Base-by-base conservation (phyloP, 1,284 basidiomycete species). In the Malassezia restricta region DNA sequence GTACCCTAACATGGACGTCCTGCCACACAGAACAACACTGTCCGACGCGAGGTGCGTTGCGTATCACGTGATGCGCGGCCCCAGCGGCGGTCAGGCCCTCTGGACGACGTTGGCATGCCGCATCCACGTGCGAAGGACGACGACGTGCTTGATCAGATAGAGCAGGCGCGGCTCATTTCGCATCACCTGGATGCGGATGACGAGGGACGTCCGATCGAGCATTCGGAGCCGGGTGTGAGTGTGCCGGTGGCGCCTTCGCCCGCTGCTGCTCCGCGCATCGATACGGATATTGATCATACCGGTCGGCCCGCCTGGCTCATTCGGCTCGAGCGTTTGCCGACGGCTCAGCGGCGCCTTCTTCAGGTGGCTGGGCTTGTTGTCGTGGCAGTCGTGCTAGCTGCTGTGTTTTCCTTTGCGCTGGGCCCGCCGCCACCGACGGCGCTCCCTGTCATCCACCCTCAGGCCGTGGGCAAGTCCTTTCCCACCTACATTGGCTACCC, bases 401-500 rank as follows among this genome's bases (percentile, higher is more conserved):
- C 54, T 6, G 55, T 58, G 6, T 66, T 68, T 42, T 61, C 48
- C 20, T 65, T 71, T 49, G 62, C 65, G 3, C 50, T 71, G 1
- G 63, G 61, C 1, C 61, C 48, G 17, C 17, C 44, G 31, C 9
- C 17, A 8, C 9, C 24, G 33, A 6, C 20, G 12, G 3, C 35
- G 24, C 38, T 33, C 41, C 41, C 41, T 15, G 29, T 56, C 6
- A 61, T 62, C 53, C 47, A 55, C 32, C 60, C 62, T 27, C 56
- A 51, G 43, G 62, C 56, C 3, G 62, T 64, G 44, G 56, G 57
- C 24, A 66, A 60, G 64, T 54, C 61, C 30, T 66, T 70, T 47
- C 65, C 65, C 46, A 63, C 59, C 24, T 52, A 63, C 6, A 56
- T 65, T 1, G 69, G 68, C 1, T 65, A 62, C 50, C 68, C 68